Conservation (phyloP, 306 rosid genomes). For the Medicago arabica region DNA sequence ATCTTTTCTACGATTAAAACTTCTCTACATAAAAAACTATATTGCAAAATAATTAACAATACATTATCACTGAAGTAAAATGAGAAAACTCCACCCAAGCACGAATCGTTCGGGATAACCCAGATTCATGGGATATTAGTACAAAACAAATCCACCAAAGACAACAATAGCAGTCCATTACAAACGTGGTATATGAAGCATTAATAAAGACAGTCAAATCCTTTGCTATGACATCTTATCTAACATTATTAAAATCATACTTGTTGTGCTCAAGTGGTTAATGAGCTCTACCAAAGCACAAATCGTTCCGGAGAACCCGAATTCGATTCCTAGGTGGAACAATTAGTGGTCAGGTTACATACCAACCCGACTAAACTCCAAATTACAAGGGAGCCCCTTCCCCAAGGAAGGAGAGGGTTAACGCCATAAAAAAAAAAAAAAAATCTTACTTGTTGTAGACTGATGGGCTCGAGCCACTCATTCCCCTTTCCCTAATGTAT, state of each 20-base stretch:
- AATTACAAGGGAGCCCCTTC: too few relatives aligned
- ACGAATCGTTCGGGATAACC: too few relatives aligned
- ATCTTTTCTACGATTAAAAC: background rate
- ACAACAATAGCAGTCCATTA: background rate
- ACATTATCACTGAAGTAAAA: background rate
- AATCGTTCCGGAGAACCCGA: too few relatives aligned
- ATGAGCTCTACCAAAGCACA: too few relatives aligned
- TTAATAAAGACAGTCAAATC: background rate
- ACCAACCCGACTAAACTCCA: too few relatives aligned
- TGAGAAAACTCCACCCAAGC: background rate
- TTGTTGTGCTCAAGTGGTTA: background rate
- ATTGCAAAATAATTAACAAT: background rate
- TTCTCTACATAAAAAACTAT: background rate
- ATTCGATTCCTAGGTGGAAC: too few relatives aligned
- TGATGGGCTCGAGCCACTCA: background rate
- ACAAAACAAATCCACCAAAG: background rate
- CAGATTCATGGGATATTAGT: background rate
- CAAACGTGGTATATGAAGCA: background rate
- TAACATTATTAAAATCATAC: background rate
- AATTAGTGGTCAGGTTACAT: too few relatives aligned
- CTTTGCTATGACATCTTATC: conserved; percentile 1
- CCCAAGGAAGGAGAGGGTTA: too few relatives aligned
- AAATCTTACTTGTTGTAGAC: background rate
- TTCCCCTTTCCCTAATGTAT: background rate
- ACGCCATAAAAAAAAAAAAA: too few relatives aligned